Base-by-base conservation (phyloP, 2,329 filamentous ascomycete species). In the Scytalidium lignicola region DNA sequence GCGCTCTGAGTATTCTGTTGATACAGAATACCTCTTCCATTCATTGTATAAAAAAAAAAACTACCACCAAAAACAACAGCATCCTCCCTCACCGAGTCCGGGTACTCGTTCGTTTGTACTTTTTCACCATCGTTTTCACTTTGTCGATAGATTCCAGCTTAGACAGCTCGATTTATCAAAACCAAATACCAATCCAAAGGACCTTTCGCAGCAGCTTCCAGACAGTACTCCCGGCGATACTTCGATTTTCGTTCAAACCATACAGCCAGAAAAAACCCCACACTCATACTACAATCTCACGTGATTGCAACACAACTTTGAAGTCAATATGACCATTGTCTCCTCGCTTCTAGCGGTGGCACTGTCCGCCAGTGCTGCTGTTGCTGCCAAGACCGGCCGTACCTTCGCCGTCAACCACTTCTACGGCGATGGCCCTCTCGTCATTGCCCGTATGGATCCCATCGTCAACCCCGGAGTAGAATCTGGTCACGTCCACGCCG, bases 331-430 rank as follows among this genome's bases (percentile, higher is more conserved):
- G 15, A 17, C 13, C 13, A 7, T 7, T 7, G 51, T 47, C 41
- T 20, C 52, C 4, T 47, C 53, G 20, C 20, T 58, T 19, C 40
- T 58, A 50, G 54, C 57, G 26, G 51, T 55, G 17, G 50, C 58
- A 4, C 32, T 37, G 12, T 37, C 32, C 32, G 57, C 58, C 46
- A 41, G 53, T 4, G 29, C 54, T n/a, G 55, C 53, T 26, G 48
- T 53, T 7, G 59, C 62, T 42, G 58, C 56, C 15, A 46, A 53
- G n/a, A 54, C 48, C 44, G 43, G 54, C 3, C 71, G 76, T 49
- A 81, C 80, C 41, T 81, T 86, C 58, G 83, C 84, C 47, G 86
- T 88, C 62, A 78, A 88, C 63, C 82, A 78, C 60, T 88, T 89
- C 74, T 80, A 80, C 63, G 83, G 83, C 61, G 74, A 80, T 56